Base-by-base conservation (phyloP, 768 basidiomycete species). In the Tylopilus felleus region DNA sequence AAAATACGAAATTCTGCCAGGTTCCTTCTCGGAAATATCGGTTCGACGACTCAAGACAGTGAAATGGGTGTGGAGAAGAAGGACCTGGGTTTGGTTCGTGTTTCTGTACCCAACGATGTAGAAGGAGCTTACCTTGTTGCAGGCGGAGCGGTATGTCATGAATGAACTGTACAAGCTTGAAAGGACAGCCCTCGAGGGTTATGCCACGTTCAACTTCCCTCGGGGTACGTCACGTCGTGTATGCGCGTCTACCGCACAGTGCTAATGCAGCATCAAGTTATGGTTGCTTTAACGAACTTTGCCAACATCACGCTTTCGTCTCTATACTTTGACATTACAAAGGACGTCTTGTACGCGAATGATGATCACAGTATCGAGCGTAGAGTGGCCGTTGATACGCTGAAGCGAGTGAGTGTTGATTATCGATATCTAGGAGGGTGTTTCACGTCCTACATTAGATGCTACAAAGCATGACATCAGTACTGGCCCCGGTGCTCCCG, bases 321-420 rank as follows among this genome's bases (percentile, higher is more conserved):
- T 0, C 73, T 96, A 29, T 98, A 98, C 71, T 91, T 98, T 58
- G 93, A 95, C 63, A 84, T 90, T 46, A 90, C 84, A 31, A 97
- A 97, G 68, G 96, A 98, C 68, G 79, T 80, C 42, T 73, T 99
- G 10, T 98, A 99, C 64, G 90, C 91, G 31, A 79, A 90, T 61
- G 65, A 73, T 9, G 51, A 71, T 3, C 61, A 75, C 21, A 80
- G 80, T 54, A 60, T 68, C 3, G 76, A 82, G 39, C 83, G 96
- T 14, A 76, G 81, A 46, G 80, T 80, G 1, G 78, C 90, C 14
- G 68, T 93, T 8, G 82, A 86, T 5, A 87, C 90, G 2, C 74
- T 97, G 13, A 78, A 84, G 54, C 78, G 86, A 65, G 93, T 91
- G 41, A 58, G 75, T 29, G 5, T 8, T 9, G 2, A 14, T 12